Evolutionary conservation across 495 filamentous ascomycete genomes (phyloP).

Genomic region (Niebla homalea): DNA sequence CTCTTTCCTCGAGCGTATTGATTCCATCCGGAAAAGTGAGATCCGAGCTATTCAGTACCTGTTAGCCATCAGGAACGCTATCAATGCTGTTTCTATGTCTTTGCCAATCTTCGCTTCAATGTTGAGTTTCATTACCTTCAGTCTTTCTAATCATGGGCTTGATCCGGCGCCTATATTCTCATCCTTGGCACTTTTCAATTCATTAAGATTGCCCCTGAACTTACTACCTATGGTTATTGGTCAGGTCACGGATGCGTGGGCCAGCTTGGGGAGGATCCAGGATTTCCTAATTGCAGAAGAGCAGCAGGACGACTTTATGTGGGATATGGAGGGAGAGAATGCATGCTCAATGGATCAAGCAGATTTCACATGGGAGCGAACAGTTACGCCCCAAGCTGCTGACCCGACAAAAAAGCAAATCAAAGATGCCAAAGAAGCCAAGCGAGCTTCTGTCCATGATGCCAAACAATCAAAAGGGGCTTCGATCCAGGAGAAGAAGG

Average conservation of each 20-base stretch:
- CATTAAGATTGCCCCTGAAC: conserved; percentile 77
- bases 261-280: conserved; percentile 69
- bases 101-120: conserved; percentile 88
- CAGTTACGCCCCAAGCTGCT: conserved; percentile 47
- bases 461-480: conserved; percentile 5
- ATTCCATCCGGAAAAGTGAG: conserved; percentile 57
- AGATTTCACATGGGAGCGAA: conserved; percentile 87
- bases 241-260: conserved; percentile 77
- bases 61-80: conserved; percentile 67
- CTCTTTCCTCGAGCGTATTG: conserved; percentile 65
- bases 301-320: conserved; percentile 55
- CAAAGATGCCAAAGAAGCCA: conserved; percentile 25
- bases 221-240: conserved; percentile 78
- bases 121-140: conserved; percentile 88
- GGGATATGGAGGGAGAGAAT: conserved; percentile 45
- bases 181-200: conserved; percentile 85
- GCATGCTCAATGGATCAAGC: conserved; percentile 63
- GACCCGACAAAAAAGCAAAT: conserved; percentile 25
- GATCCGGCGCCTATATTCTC: conserved; percentile 76
- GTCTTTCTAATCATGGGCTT: conserved; percentile 56
- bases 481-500: conserved; percentile 14
- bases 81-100: conserved; percentile 64
- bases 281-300: conserved; percentile 82
- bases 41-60: conserved; percentile 68
- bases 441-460: conserved; percentile 27